Conservation (phyloP, 768 basidiomycete genomes). For the Suillus cothurnatus region DNA sequence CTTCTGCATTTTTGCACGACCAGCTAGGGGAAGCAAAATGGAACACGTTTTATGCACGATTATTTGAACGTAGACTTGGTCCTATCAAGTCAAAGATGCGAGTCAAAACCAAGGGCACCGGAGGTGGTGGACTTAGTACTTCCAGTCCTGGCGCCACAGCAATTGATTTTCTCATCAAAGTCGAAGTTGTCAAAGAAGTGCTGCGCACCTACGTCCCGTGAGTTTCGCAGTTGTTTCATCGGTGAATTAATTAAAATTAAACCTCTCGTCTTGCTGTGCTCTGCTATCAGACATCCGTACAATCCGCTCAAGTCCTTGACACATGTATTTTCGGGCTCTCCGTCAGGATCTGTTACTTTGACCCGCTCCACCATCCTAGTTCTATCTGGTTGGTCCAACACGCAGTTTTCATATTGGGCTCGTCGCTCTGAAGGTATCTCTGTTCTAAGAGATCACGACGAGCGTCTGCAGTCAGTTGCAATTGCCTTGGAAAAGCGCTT, state of each 20-base stretch:
- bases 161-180: slow-evolving; percentile 55
- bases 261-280: slow-evolving; percentile 1
- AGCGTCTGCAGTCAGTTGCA: slow-evolving; percentile 42
- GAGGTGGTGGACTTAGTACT: slow-evolving; percentile 25
- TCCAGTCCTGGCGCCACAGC: slow-evolving; percentile 41
- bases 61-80: slow-evolving; percentile 48
- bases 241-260: slow-evolving; percentile 1
- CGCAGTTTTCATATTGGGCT: slow-evolving; percentile 58
- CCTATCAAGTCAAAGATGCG: slow-evolving; percentile 41
- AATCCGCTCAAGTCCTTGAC: slow-evolving; percentile 51
- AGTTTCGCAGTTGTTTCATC: slow-evolving; percentile 23
- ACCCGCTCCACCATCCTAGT: slow-evolving; percentile 50
- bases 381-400: slow-evolving; percentile 55
- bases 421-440: slow-evolving; percentile 52
- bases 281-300: slow-evolving; percentile 46
- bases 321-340: slow-evolving; percentile 41
- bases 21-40: slow-evolving; percentile 46
- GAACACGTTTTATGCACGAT: slow-evolving; percentile 47
- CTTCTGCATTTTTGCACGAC: slow-evolving; percentile 47
- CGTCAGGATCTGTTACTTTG: slow-evolving; percentile 45
- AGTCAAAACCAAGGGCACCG: slow-evolving; percentile 29
- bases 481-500: slow-evolving; percentile 44
- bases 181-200: slow-evolving; percentile 53
- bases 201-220: slow-evolving; percentile 51
- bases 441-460: slow-evolving; percentile 44